Base-by-base conservation (phyloP, 768 basidiomycete genomes). In the Serendipita sp. region DNA sequence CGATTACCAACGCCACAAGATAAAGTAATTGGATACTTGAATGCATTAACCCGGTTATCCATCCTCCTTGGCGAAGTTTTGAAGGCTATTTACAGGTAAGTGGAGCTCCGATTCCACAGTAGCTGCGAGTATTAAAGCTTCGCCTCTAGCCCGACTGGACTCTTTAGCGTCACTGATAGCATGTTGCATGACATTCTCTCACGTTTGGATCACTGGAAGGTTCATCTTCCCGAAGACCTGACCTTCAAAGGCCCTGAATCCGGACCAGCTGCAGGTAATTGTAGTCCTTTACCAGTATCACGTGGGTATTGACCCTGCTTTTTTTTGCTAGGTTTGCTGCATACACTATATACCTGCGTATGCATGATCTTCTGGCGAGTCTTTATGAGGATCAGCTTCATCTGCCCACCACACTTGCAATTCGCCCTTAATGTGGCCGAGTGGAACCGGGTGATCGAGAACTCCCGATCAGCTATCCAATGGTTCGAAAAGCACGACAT, bases 311-410 rank as follows among this genome's bases (percentile, higher is more conserved):
- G 50, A 60, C 66, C 29, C 46, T 48, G 37, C 63, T 31, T 27
- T 64, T 62, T 23, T 23, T 23, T 4, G 23, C 23, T 68, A 90
- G 94, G 95, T 45, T 77, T 96, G 64, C 77, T 99, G 27, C 93
- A 96, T 73, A 74, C 97, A 62, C 78, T 91, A 44, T 93, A 90
- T 72, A 82, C 88, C 34, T 91, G 89, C 70, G 85, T 97, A 48
- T 86, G 85, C 68, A 96, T 98, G 84, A 88, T 98, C 73, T 94
- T 96, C 75, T 96, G 91, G 85, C 87, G 95, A 60, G 92, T 96
- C 36, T 98, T 97, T 77, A 94, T 97, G 91, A 83, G 95, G 62
- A 91, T 97, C 74, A 92, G 90, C 65, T 98, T 96, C 75, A 80
- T 84, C 18, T 88, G 90, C 71, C 93, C 95, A 6, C 82, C 82